Evolutionary conservation across 805 yeast genomes (phyloP).

Genomic region (Sungouiozyma intestinalis): DNA sequence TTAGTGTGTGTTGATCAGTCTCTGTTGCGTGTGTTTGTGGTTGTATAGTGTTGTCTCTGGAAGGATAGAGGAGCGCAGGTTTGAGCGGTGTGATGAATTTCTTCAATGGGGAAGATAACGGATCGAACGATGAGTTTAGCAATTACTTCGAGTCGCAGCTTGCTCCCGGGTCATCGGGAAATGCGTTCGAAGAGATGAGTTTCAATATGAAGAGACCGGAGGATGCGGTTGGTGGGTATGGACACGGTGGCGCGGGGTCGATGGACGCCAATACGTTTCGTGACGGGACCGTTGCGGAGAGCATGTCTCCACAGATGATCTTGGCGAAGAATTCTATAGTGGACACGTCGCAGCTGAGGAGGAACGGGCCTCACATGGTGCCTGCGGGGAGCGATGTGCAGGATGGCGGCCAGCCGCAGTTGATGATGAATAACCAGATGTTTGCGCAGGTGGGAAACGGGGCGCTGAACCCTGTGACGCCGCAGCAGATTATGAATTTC

Average conservation of each 20-base stretch:
- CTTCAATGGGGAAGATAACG: neutral
- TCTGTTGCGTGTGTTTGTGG: too few species aligned
- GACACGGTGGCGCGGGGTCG: too few species aligned
- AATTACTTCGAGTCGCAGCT: neutral
- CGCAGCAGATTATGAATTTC: conserved; percentile 18
- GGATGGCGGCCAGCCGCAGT: too few species aligned
- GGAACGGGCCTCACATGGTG: too few species aligned
- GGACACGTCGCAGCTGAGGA: conserved; percentile 17
- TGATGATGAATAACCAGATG: conserved; percentile 6
- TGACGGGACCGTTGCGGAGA: neutral
- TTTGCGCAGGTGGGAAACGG: neutral
- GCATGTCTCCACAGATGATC: conserved; percentile 27
- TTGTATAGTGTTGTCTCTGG: too few species aligned
- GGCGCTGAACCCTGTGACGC: conserved; percentile 12
- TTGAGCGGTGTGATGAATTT: neutral
- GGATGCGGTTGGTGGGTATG: neutral
- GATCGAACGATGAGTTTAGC: neutral
- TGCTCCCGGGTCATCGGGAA: neutral
- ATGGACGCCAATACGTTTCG: conserved; percentile 1
- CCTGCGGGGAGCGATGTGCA: too few species aligned
- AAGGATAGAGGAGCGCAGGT: too few species aligned
- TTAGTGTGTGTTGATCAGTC: too few species aligned
- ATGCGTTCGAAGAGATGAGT: neutral
- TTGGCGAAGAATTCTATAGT: conserved; percentile 19
- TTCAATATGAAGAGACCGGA: neutral